A percentile compares a stretch with the other conserved stretches of the same genome.
Conservation (phyloP, 768 basidiomycete genomes). For the Antrodiella citrinella region DNA sequence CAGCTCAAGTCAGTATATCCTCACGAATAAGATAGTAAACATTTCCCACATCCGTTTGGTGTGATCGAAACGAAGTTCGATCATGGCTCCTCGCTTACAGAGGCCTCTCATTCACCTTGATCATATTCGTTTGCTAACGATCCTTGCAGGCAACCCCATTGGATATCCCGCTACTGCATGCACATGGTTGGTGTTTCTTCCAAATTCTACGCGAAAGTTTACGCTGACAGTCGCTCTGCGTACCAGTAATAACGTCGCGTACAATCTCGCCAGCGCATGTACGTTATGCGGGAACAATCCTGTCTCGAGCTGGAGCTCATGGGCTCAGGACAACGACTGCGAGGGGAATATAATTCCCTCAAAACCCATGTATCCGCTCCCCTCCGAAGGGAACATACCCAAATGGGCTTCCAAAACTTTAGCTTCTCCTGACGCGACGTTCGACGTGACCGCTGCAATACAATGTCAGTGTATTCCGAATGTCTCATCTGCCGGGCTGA, state of each 20-base stretch:
- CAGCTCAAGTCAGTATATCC: background rate
- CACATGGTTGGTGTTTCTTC: background rate
- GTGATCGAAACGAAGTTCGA: no score
- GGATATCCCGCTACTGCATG: background rate
- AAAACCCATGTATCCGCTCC: background rate
- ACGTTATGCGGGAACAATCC: constrained; percentile 2
- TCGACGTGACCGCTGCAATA: constrained; percentile 8
- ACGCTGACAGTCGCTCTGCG: no score
- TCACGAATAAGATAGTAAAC: no score
- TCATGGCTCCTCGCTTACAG: no score
- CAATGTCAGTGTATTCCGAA: constrained; percentile 5
- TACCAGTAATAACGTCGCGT: constrained; percentile 11
- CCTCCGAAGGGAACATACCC: constrained; percentile 7
- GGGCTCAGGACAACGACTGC: constrained; percentile 6
- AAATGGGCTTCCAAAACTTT: constrained; percentile 10
- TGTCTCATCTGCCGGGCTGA: no score
- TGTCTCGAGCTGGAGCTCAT: constrained; percentile 3
- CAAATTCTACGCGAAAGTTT: no score
- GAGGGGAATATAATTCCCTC: background rate
- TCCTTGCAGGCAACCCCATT: background rate
- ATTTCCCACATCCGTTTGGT: no score
- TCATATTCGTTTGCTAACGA: background rate
- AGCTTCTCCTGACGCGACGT: constrained; percentile 1
- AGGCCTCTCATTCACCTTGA: no score
- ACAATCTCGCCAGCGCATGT: constrained; percentile 9